phyloP scores from a whole-genome alignment of 345 rosid species.

The Clausena lansium region DNA sequence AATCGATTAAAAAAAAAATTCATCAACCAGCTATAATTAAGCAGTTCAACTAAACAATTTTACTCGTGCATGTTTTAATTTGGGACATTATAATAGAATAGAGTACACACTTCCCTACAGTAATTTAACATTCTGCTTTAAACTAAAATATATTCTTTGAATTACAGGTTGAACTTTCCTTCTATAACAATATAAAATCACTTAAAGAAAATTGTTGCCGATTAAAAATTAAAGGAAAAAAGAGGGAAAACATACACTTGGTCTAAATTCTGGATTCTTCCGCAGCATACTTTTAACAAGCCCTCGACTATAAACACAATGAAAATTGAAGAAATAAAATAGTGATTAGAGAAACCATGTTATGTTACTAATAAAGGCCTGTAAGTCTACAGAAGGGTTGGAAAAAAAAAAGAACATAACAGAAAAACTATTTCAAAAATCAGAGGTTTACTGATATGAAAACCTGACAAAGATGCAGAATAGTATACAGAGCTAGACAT shows the following conservation, averaged over 20 bases:
- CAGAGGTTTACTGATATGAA: background rate
- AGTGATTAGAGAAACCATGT: background rate
- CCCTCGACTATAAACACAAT: slow-evolving; percentile 66
- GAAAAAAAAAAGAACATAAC: background rate
- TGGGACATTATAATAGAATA: background rate
- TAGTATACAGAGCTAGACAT: background rate
- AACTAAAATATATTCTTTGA: background rate
- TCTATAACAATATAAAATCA: background rate
- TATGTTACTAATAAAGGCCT: background rate
- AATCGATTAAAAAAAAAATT: background rate
- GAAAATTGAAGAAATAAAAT: slow-evolving; percentile 12
- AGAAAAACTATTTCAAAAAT: background rate
- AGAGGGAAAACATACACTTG: slow-evolving; percentile 59
- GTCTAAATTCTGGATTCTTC: slow-evolving; percentile 91
- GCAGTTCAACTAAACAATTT: background rate
- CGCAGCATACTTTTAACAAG: slow-evolving; percentile 94
- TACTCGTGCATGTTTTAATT: background rate
- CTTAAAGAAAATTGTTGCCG: background rate
- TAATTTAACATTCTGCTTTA: too few relatives aligned
- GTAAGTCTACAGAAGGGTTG: background rate
- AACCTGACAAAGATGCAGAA: background rate
- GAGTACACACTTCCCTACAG: background rate
- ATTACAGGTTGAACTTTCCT: background rate
- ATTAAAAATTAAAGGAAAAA: background rate
- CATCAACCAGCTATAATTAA: background rate